These are phyloP conservation scores for Ceratonia siliqua DNA, from an alignment of 306 rosid genomes.

Conservation along the genomic window DNA sequence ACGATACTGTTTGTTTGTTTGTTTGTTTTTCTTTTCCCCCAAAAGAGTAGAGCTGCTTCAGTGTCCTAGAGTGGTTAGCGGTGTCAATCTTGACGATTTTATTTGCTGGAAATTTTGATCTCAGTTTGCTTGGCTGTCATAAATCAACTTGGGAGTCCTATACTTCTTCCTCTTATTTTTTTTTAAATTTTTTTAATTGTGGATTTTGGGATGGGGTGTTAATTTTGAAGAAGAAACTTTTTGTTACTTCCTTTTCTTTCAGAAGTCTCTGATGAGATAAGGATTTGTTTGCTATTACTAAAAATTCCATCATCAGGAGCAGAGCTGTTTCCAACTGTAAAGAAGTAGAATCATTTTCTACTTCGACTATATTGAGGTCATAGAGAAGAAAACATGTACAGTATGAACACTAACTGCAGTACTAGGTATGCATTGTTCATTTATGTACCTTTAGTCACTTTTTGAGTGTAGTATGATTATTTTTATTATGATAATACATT, in stretches of 20 bases:
- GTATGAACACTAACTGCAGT: conserved; percentile 32
- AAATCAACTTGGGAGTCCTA: background rate
- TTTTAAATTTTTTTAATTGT: background rate
- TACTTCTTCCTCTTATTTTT: no score
- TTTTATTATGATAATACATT: background rate
- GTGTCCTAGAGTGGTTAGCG: background rate
- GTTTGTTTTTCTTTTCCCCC: background rate
- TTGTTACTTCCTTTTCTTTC: background rate
- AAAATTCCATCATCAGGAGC: conserved; percentile 39
- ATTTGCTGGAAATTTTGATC: background rate
- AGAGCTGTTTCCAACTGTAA: conserved; percentile 40
- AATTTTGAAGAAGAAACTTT: background rate
- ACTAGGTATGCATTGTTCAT: conserved; percentile 39
- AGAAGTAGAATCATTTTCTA: conserved; percentile 32
- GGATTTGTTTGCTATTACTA: background rate
- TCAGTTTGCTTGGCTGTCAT: background rate
- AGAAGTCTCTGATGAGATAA: background rate
- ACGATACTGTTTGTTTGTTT: background rate
- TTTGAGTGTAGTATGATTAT: background rate
- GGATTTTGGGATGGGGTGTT: background rate
- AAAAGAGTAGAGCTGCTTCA: background rate
- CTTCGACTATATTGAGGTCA: conserved; percentile 23
- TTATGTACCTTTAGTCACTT: background rate
- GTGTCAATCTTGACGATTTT: background rate
- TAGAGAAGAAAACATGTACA: conserved; percentile 40